These are phyloP conservation scores for Fusarium solani-melongenae DNA, from an alignment of 2,329 filamentous ascomycete species.

Conservation along the genomic window DNA sequence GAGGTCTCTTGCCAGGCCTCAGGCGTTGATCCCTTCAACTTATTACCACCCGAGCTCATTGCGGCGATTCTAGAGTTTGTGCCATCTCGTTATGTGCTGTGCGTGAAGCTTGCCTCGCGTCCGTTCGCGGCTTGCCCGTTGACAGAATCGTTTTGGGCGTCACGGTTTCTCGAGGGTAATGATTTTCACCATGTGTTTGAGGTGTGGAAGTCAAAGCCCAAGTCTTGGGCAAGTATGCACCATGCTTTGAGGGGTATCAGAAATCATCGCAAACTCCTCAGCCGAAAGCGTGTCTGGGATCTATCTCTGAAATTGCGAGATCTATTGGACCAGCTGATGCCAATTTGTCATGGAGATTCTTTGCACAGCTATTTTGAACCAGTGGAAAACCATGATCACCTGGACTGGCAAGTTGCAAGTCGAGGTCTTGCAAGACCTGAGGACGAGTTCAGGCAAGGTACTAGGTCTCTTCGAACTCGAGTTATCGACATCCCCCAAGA, in stretches of 20 bases:
- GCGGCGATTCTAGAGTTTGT: background rate
- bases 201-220: background rate
- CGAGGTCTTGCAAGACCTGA: constrained; percentile 2
- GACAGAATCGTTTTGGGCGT: constrained; percentile 24
- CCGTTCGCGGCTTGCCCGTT: constrained; percentile 1
- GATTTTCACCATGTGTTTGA: constrained; percentile 16
- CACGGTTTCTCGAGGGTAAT: background rate
- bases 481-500: background rate
- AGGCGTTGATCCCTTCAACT: constrained; percentile 3
- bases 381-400: background rate
- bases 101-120: constrained; percentile 4
- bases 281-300: constrained; percentile 18
- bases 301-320: constrained; percentile 5
- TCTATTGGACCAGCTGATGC: background rate
- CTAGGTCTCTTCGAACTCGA: constrained; percentile 4
- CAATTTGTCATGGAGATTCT: background rate
- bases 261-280: background rate
- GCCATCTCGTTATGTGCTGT: constrained; percentile 2
- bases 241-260: background rate
- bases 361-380: constrained; percentile 10
- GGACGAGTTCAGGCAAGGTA: background rate
- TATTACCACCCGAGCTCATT: constrained; percentile 10
- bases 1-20: background rate
- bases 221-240: constrained; percentile 7
- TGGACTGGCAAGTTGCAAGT: constrained; percentile 8